phyloP scores from a whole-genome alignment of 169 alveolate genomes.

The Cytauxzoon felis region DNA sequence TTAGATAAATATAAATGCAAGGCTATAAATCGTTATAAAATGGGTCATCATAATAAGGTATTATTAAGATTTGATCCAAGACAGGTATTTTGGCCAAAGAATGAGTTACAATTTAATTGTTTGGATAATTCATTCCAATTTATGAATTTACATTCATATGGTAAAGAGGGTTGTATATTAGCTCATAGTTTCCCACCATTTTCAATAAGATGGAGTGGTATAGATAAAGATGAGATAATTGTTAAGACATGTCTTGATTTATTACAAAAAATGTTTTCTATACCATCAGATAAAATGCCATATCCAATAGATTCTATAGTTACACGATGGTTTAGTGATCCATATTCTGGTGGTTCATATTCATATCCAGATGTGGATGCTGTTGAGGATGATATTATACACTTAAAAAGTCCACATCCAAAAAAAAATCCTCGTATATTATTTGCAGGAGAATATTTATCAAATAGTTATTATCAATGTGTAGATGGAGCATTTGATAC shows the following conservation, averaged over 20 bases:
- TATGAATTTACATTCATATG: constrained; percentile 68
- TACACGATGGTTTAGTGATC: constrained; percentile 71
- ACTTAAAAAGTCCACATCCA: constrained; percentile 74
- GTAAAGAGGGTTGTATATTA: constrained; percentile 67
- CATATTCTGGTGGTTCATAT: constrained; percentile 69
- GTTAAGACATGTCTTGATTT: constrained; percentile 66
- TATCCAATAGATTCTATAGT: constrained; percentile 65
- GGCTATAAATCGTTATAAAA: constrained; percentile 61
- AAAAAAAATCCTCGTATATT: constrained; percentile 60
- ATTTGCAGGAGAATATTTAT: constrained; percentile 73
- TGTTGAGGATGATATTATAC: constrained; percentile 69
- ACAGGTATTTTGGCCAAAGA: constrained; percentile 67
- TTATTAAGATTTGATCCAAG: constrained; percentile 63
- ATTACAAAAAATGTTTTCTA: constrained; percentile 57
- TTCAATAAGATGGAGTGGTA: constrained; percentile 55
- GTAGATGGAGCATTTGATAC: constrained; percentile 77
- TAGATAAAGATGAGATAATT: constrained; percentile 49
- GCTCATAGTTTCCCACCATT: constrained; percentile 77
- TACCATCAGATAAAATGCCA: constrained; percentile 45
- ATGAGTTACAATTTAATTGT: constrained; percentile 65
- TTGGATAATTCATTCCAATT: constrained; percentile 72
- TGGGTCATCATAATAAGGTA: constrained; percentile 77
- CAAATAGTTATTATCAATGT: constrained; percentile 72
- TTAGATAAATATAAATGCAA: constrained; percentile 56
- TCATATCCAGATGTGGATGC: constrained; percentile 69